Evolutionary conservation across 2,329 filamentous ascomycete species (phyloP).

Genomic region (Exophiala xenobiotica): DNA sequence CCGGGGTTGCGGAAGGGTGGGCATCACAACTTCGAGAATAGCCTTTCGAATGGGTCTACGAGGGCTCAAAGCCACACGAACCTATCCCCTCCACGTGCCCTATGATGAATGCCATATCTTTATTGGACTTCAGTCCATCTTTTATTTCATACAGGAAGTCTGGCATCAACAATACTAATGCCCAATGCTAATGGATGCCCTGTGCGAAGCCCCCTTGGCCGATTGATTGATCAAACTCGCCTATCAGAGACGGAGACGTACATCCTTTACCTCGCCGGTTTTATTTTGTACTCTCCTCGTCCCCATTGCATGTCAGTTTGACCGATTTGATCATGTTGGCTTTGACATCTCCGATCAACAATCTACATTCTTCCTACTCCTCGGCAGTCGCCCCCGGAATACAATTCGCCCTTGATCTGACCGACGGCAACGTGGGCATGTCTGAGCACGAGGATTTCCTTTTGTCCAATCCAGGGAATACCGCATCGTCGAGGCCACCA

Average conservation of each 20-base stretch:
- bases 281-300: slow-evolving; percentile 5
- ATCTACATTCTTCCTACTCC: slow-evolving; percentile 19
- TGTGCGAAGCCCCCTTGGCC: slow-evolving; percentile 18
- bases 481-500: slow-evolving; percentile 11
- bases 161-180: slow-evolving; percentile 17
- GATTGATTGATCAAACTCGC: slow-evolving; percentile 12
- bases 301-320: slow-evolving; percentile 14
- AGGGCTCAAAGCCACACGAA: slow-evolving; percentile 10
- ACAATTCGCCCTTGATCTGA: slow-evolving; percentile 26
- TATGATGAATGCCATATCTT: slow-evolving; percentile 20
- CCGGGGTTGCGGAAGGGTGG: slow-evolving; percentile 21
- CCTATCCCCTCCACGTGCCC: slow-evolving; percentile 21
- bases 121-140: slow-evolving; percentile 10
- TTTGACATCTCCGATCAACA: slow-evolving; percentile 22
- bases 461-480: slow-evolving; percentile 13
- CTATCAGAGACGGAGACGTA: slow-evolving; percentile 17
- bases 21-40: slow-evolving; percentile 23
- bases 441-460: slow-evolving; percentile 20
- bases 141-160: slow-evolving; percentile 8
- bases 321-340: slow-evolving; percentile 25
- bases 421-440: slow-evolving; percentile 19
- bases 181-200: slow-evolving; percentile 22
- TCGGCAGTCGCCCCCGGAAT: slow-evolving; percentile 23
- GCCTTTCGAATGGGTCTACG: slow-evolving; percentile 11
- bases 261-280: background rate